Evolutionary conservation across 331 rosid species (phyloP).

Genomic region (Telfairia occidentalis): DNA sequence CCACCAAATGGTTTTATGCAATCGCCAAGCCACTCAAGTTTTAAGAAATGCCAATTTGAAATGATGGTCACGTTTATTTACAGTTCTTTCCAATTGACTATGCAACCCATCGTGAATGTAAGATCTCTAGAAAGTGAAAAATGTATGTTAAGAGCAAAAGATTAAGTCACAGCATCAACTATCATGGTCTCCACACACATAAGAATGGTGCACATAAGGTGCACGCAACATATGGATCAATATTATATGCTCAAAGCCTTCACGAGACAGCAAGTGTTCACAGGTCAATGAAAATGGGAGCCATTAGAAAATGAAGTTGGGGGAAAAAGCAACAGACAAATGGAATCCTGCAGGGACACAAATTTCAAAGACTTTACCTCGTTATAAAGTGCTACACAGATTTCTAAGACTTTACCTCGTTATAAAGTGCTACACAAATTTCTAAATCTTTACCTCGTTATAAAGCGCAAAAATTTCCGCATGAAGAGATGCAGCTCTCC

Average conservation of each 20-base stretch:
- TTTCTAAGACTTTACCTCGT: conserved; percentile 42
- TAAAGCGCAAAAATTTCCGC: conserved; percentile 44
- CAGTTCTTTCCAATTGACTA: background rate
- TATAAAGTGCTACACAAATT: conserved; percentile 26
- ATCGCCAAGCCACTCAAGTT: background rate
- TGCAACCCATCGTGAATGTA: background rate
- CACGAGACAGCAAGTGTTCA: background rate
- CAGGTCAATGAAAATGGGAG: background rate
- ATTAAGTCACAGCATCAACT: background rate
- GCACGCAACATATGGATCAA: background rate
- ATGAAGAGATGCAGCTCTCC: conserved; percentile 53
- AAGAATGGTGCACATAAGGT: background rate
- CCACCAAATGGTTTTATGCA: background rate
- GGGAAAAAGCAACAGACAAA: background rate
- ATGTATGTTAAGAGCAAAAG: background rate
- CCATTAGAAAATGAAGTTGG: background rate
- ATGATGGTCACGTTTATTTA: background rate
- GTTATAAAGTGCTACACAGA: conserved; percentile 25
- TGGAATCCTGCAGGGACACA: background rate
- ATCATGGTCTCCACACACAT: background rate
- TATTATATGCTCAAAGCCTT: no score
- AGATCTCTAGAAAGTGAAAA: background rate
- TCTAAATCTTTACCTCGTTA: conserved; percentile 45
- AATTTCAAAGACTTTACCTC: conserved; percentile 42
- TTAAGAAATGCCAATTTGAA: background rate